These are phyloP conservation scores for Geosmithia morbida DNA, from an alignment of 2,329 filamentous ascomycete species.

Conservation along the genomic window DNA sequence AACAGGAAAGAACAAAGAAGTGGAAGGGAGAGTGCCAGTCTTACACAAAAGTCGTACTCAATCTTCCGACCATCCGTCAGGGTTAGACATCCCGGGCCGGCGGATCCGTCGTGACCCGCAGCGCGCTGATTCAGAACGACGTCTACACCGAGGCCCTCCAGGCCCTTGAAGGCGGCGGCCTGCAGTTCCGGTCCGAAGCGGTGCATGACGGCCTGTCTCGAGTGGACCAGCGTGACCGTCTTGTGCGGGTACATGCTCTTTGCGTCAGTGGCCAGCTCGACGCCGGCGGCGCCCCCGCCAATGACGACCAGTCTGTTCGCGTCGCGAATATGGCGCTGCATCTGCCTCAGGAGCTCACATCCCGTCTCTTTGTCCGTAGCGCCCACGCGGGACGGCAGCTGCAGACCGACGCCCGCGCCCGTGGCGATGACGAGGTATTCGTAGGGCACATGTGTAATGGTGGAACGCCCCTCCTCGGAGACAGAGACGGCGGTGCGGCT, in stretches of 20 bases:
- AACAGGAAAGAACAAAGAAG: background rate
- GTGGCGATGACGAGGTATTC: constrained; percentile 44
- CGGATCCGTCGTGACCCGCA: constrained; percentile 17
- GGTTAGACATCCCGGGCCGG: constrained; percentile 18
- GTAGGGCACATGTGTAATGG: constrained; percentile 24
- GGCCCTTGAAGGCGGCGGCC: constrained; percentile 20
- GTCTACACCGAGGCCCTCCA: constrained; percentile 30
- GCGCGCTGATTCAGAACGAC: constrained; percentile 36
- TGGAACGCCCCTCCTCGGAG: constrained; percentile 19
- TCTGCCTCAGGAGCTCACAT: constrained; percentile 22
- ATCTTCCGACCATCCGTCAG: constrained; percentile 28
- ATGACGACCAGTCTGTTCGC: constrained; percentile 32
- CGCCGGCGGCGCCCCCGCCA: constrained; percentile 46
- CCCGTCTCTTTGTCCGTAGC: constrained; percentile 25
- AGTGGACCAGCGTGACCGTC: constrained; percentile 41
- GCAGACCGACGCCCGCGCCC: constrained; percentile 27
- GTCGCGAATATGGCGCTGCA: constrained; percentile 29
- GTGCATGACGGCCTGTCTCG: constrained; percentile 30
- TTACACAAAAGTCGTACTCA: constrained; percentile 34
- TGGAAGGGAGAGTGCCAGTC: constrained; percentile 2
- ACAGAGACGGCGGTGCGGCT: constrained; percentile 22
- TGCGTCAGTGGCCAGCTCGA: constrained; percentile 45
- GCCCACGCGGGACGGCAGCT: constrained; percentile 32
- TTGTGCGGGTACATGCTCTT: constrained; percentile 42
- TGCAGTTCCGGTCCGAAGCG: constrained; percentile 30